phyloP scores from a whole-genome alignment of 352 stramenopile species.

The Thalassiosira exigua region DNA sequence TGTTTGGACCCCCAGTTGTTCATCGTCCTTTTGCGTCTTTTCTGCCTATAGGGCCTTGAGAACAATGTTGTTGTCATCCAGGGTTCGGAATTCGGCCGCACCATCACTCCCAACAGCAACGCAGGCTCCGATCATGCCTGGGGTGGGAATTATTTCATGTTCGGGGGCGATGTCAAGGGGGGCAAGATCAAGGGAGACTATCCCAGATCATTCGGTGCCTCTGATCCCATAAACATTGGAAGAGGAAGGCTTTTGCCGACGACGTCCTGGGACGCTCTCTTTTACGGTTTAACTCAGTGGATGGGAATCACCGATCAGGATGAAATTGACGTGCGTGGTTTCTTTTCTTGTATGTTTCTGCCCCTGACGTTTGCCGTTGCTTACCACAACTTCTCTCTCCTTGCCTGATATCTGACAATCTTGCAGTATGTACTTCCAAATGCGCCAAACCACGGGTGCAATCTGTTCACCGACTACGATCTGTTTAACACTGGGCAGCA shows the following conservation, averaged over 20 bases:
- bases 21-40: too few relatives aligned
- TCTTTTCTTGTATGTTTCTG: too few relatives aligned
- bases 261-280: constrained; percentile 72
- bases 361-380: too few relatives aligned
- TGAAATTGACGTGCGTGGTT: constrained; percentile 43
- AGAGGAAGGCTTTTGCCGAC: constrained; percentile 68
- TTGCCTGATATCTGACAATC: background rate
- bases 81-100: constrained; percentile 76
- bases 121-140: constrained; percentile 52
- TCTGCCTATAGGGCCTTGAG: constrained; percentile 26
- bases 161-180: constrained; percentile 68
- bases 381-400: background rate
- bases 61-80: constrained; percentile 62
- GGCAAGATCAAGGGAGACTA: constrained; percentile 73
- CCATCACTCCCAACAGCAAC: constrained; percentile 73
- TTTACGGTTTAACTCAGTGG: constrained; percentile 65
- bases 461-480: constrained; percentile 53
- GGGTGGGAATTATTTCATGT: constrained; percentile 55
- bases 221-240: constrained; percentile 53
- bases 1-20: too few relatives aligned
- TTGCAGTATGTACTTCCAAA: constrained; percentile 52
- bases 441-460: constrained; percentile 49
- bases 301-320: constrained; percentile 63
- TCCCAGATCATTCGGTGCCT: constrained; percentile 48
- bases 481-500: constrained; percentile 44